phyloP scores from a whole-genome alignment of 1,284 basidiomycete species.

The Ganoderma lingzhi region DNA sequence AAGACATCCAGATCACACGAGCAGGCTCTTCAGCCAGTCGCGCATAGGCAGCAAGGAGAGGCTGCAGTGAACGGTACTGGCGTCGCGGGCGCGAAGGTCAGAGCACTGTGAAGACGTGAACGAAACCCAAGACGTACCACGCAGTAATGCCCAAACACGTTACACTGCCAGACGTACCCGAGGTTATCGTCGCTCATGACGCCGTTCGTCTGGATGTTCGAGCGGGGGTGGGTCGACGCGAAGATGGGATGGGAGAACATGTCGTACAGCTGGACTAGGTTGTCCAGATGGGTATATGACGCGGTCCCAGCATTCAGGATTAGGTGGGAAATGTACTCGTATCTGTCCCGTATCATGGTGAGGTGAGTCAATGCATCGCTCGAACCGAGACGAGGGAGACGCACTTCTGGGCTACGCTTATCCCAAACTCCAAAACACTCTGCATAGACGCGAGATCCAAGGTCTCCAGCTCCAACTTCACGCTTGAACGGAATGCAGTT shows the following conservation, averaged over 20 bases:
- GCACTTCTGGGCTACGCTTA: conserved; percentile 62
- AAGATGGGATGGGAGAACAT: conserved; percentile 55
- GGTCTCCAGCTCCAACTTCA: conserved; percentile 67
- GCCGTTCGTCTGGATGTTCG: conserved; percentile 68
- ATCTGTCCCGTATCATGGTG: conserved; percentile 53
- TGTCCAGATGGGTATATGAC: conserved; percentile 67
- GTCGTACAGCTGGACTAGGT: conserved; percentile 58
- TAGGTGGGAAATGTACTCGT: conserved; percentile 73
- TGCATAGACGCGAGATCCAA: conserved; percentile 73
- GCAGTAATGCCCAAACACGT: conserved; percentile 85
- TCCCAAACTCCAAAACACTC: conserved; percentile 73
- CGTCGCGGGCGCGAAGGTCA: too few species aligned
- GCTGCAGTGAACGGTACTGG: conserved; percentile 68
- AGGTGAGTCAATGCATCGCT: background rate
- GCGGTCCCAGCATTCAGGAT: conserved; percentile 88
- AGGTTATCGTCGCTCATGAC: conserved; percentile 76
- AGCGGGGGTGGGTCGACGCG: conserved; percentile 66
- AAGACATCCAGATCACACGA: conserved; percentile 85
- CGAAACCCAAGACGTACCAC: conserved; percentile 60
- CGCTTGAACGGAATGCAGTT: conserved; percentile 64
- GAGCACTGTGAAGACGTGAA: too few species aligned
- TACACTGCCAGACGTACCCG: conserved; percentile 88
- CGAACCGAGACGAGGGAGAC: conserved; percentile 35
- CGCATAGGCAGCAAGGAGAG: conserved; percentile 52
- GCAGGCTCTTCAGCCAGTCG: conserved; percentile 42